Conservation (phyloP, 306 rosid species). For the Castanospermum australe region DNA sequence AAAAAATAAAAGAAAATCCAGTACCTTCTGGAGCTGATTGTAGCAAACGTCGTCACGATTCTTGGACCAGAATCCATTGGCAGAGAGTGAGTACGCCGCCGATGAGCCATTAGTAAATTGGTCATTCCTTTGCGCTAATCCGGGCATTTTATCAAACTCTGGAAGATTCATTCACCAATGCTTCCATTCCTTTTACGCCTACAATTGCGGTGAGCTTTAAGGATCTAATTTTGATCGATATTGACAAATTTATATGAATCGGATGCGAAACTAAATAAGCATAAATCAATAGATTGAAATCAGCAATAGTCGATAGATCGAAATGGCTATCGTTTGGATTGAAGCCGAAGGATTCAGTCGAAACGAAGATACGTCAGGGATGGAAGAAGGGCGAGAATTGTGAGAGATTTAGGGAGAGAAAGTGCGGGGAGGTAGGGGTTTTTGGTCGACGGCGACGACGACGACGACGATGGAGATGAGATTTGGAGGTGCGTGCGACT, state of each 20-base stretch:
- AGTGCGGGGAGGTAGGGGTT: conserved; percentile 39
- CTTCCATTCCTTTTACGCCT: conserved; percentile 33
- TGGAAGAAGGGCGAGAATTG: conserved; percentile 29
- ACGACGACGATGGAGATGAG: conserved; percentile 45
- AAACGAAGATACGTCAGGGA: conserved; percentile 20
- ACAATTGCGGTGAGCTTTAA: neutral
- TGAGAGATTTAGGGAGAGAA: conserved; percentile 24
- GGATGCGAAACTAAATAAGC: conserved; percentile 16
- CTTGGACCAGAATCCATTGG: conserved; percentile 87
- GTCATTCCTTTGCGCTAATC: conserved; percentile 68
- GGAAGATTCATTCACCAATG: conserved; percentile 46
- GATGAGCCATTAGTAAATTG: conserved; percentile 67
- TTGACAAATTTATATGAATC: conserved; percentile 33
- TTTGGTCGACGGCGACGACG: conserved; percentile 43
- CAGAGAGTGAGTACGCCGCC: conserved; percentile 51
- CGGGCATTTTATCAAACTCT: conserved; percentile 82
- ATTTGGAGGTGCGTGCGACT: conserved; percentile 60
- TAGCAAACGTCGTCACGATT: conserved; percentile 65
- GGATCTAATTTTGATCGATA: conserved; percentile 43
- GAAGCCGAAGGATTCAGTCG: neutral
- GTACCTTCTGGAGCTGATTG: conserved; percentile 92
- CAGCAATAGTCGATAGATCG: conserved; percentile 37
- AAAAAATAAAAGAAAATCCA: conserved; percentile 14
- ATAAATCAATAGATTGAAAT: conserved; percentile 30
- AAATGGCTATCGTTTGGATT: conserved; percentile 26